Evolutionary conservation across 2,329 filamentous ascomycete genomes (phyloP).

Genomic region (Trichoderma afroharzianum): DNA sequence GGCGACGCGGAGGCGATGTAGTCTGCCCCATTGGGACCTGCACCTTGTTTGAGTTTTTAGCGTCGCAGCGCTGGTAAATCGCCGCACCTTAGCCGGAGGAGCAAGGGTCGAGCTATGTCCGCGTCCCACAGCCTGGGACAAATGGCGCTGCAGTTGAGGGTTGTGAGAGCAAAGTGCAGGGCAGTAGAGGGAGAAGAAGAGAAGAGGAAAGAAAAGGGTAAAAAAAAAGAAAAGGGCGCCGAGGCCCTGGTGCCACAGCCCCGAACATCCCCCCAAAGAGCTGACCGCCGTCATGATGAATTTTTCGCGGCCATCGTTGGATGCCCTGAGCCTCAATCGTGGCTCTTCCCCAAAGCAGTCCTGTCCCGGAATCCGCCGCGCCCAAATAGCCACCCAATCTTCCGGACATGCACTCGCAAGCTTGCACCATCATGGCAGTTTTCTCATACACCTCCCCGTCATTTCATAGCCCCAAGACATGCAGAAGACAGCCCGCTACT

Average conservation of each 20-base stretch:
- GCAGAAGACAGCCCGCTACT: slow-evolving; percentile 1
- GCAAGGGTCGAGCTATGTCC: slow-evolving; percentile 22
- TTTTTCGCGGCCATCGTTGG: not conserved
- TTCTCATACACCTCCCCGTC: slow-evolving; percentile 22
- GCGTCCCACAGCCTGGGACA: slow-evolving; percentile 9
- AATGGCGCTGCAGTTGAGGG: slow-evolving; percentile 1
- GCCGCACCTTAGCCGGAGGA: slow-evolving; percentile 39
- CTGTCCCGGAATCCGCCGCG: slow-evolving; percentile 4
- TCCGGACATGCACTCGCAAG: slow-evolving; percentile 17
- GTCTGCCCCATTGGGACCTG: slow-evolving; percentile 29
- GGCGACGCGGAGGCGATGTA: slow-evolving; percentile 34
- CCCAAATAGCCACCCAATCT: not conserved
- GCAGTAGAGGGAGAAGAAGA: not conserved
- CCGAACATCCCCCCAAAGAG: not conserved
- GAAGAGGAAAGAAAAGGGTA: not conserved
- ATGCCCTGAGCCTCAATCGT: slow-evolving; percentile 2
- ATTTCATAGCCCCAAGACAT: slow-evolving; percentile 21
- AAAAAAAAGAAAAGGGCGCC: not conserved
- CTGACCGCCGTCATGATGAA: slow-evolving; percentile 8
- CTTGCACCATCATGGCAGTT: not conserved
- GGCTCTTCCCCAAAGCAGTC: slow-evolving; percentile 5
- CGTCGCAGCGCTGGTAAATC: slow-evolving; percentile 32
- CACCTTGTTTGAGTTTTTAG: slow-evolving; percentile 39
- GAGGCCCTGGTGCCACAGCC: not conserved
- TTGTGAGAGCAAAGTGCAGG: not conserved